Evolutionary conservation across 1,139 yeast species (phyloP).

Genomic region (Schizosaccharomyces versatilis): DNA sequence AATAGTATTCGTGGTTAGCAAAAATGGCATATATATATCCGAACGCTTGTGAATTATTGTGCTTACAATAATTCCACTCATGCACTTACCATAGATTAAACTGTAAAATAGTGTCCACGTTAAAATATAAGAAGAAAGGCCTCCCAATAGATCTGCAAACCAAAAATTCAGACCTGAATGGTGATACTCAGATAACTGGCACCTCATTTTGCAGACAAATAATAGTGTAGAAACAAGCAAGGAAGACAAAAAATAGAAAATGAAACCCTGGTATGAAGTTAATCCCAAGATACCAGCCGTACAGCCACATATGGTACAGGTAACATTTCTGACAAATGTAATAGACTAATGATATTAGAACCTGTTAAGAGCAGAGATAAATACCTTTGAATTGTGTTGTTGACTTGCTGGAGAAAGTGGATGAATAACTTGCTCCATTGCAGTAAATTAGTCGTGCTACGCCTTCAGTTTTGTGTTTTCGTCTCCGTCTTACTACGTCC

Average conservation of each 20-base stretch:
- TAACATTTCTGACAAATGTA: constrained; percentile 8
- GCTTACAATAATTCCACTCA: not conserved
- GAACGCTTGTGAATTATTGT: no score
- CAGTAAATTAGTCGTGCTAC: no score
- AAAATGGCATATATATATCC: no score
- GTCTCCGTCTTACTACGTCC: no score
- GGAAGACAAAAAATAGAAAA: constrained; percentile 3
- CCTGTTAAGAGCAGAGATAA: not conserved
- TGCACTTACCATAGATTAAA: constrained; percentile 6
- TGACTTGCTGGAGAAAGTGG: no score
- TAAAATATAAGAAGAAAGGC: constrained; percentile 6
- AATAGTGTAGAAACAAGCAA: constrained; percentile 5
- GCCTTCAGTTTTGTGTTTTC: no score
- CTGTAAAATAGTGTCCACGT: constrained; percentile 10
- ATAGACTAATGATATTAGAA: not conserved
- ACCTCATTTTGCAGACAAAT: not conserved
- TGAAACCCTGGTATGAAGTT: constrained; percentile 7
- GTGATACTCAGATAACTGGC: constrained; percentile 3
- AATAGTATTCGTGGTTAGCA: no score
- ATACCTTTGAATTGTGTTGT: not conserved
- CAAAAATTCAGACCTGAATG: constrained; percentile 5
- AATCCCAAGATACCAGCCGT: constrained; percentile 9
- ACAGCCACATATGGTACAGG: constrained; percentile 7
- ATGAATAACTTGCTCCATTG: no score
- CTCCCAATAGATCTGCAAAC: constrained; percentile 5